phyloP scores from a whole-genome alignment of 2,329 filamentous ascomycete genomes.

The Triangularia verruculosa region DNA sequence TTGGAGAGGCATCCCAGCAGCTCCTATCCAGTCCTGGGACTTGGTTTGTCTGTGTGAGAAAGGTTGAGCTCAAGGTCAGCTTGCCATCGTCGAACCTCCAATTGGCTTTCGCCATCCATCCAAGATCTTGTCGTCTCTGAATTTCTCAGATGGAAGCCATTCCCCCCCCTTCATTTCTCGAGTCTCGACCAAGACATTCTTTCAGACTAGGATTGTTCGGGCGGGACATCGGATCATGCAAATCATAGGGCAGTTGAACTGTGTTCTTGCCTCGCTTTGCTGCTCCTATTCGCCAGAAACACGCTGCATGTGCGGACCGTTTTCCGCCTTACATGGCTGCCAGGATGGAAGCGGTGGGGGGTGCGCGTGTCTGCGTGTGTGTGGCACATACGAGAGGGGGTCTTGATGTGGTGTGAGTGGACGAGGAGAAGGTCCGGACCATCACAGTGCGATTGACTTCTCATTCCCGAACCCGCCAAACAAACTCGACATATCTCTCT shows the following conservation, averaged over 20 bases:
- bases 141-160: neutral
- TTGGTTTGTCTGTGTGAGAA: conserved; percentile 10
- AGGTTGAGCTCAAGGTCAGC: conserved; percentile 18
- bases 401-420: conserved; percentile 9
- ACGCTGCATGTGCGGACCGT: conserved; percentile 37
- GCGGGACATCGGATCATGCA: conserved; percentile 27
- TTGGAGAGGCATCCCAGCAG: conserved; percentile 23
- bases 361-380: conserved; percentile 1
- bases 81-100: neutral
- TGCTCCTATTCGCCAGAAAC: conserved; percentile 29
- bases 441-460: conserved; percentile 15
- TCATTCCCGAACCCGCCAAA: conserved; percentile 7
- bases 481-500: neutral
- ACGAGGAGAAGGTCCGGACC: neutral
- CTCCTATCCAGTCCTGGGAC: conserved; percentile 23
- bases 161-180: neutral
- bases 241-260: conserved; percentile 28
- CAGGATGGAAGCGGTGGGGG: conserved; percentile 26
- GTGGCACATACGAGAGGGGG: conserved; percentile 18
- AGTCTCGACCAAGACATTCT: neutral
- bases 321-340: conserved; percentile 36
- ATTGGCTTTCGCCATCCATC: neutral
- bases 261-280: conserved; percentile 19
- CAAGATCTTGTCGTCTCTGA: conserved; percentile 7
- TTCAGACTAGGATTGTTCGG: conserved; percentile 8